A percentile compares a stretch with the other conserved stretches of the same genome.
Evolutionary conservation across 2,329 filamentous ascomycete species (phyloP).

Genomic region (Colletotrichum sp.): DNA sequence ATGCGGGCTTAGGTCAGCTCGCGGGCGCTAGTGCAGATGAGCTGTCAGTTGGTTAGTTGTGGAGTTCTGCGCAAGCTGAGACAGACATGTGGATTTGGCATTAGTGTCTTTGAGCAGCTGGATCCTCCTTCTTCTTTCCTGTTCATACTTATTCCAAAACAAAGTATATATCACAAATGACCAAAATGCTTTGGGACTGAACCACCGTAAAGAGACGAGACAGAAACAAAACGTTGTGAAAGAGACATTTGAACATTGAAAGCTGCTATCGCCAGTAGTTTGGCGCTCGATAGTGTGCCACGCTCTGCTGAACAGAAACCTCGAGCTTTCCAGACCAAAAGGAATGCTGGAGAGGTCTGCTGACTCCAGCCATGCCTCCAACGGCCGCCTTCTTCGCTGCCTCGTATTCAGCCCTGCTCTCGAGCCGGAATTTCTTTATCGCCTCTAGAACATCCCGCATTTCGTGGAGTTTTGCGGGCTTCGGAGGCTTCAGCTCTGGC

Average conservation of each 20-base stretch:
- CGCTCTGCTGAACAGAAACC: slow-evolving; percentile 27
- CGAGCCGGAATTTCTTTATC: slow-evolving; percentile 42
- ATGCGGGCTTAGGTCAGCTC: background rate
- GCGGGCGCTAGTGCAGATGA: background rate
- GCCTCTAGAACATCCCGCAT: slow-evolving; percentile 50
- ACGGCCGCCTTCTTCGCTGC: slow-evolving; percentile 21
- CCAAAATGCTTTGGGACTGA: background rate
- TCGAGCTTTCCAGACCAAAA: slow-evolving; percentile 45
- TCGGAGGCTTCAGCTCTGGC: slow-evolving; percentile 29
- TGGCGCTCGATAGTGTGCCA: slow-evolving; percentile 19
- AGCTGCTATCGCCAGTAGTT: slow-evolving; percentile 8
- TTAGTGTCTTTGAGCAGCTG: background rate
- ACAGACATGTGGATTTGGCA: background rate
- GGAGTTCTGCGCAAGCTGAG: background rate
- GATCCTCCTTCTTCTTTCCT: background rate
- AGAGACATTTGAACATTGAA: background rate
- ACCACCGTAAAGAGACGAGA: background rate
- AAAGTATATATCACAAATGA: slow-evolving; percentile 14
- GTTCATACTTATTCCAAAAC: slow-evolving; percentile 5
- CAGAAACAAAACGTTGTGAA: background rate
- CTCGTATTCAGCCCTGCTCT: slow-evolving; percentile 33
- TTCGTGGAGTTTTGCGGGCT: slow-evolving; percentile 30
- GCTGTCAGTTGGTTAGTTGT: background rate
- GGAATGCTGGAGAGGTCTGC: slow-evolving; percentile 28
- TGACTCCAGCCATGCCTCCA: background rate